Conservation (phyloP, 2,329 filamentous ascomycete genomes). For the Aspergillus fumigatus region DNA sequence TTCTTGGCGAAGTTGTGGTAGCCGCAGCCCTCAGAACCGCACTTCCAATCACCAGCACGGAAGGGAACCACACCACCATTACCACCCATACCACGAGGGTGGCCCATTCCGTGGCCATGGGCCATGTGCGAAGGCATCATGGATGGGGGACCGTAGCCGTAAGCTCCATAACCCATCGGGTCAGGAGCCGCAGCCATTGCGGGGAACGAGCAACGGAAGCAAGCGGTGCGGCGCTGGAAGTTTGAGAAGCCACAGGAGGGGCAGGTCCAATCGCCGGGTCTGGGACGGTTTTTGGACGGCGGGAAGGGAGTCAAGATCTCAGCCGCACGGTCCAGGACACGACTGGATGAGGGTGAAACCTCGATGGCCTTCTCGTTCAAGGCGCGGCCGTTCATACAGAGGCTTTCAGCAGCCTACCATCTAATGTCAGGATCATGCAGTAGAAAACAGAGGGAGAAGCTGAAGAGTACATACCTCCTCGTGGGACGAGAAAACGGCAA, state of each 20-base stretch:
- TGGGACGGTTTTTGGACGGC: conserved; percentile 95
- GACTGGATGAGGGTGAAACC: conserved; percentile 94
- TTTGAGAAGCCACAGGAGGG: conserved; percentile 98
- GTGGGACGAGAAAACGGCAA: conserved; percentile 97
- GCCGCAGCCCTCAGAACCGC: conserved; percentile 90
- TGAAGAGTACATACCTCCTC: conserved; percentile 71
- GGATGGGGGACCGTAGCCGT: conserved; percentile 59
- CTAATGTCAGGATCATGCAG: conserved; percentile 1
- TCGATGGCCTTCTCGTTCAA: conserved; percentile 99
- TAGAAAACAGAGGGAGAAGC: conserved; percentile 2
- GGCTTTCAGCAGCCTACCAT: conserved; percentile 76
- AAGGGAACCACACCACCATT: conserved; percentile 87
- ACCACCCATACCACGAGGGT: conserved; percentile 62
- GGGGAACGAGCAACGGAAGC: conserved; percentile 99
- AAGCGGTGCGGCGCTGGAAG: conserved; percentile 96
- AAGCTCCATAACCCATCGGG: conserved; percentile 65
- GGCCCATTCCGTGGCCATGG: conserved; percentile 53
- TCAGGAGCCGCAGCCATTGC: conserved; percentile 78
- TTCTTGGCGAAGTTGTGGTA: conserved; percentile 99
- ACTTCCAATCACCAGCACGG: conserved; percentile 98
- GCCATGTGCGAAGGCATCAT: conserved; percentile 78
- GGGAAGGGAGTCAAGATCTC: conserved; percentile 97
- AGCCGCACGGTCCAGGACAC: conserved; percentile 89
- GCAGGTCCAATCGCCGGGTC: conserved; percentile 98
- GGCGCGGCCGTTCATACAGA: conserved; percentile 98